These are phyloP conservation scores for Paulownia fortunei DNA, from an alignment of 257 asterid species.

Conservation along the genomic window DNA sequence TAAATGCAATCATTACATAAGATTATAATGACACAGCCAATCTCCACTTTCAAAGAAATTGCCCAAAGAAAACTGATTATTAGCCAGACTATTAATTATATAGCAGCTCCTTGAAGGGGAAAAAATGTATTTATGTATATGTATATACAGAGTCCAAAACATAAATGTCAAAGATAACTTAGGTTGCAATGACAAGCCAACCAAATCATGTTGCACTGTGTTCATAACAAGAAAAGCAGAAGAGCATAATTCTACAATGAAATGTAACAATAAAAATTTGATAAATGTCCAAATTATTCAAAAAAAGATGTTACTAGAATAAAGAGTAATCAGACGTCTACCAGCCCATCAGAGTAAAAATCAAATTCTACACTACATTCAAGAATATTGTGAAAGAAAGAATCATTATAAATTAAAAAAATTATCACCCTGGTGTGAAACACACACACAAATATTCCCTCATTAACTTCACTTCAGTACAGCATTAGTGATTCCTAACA, in stretches of 20 bases:
- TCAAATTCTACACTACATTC: not conserved
- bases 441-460: no score
- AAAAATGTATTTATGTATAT: not conserved
- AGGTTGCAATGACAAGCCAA: not conserved
- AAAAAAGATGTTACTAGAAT: not conserved
- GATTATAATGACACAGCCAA: not conserved
- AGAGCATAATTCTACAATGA: not conserved
- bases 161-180: constrained; percentile 6
- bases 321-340: not conserved
- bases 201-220: not conserved
- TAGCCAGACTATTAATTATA: not conserved
- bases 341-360: not conserved
- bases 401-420: no score
- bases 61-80: not conserved
- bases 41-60: not conserved
- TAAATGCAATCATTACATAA: not conserved
- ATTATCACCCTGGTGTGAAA: not conserved
- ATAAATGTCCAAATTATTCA: not conserved
- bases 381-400: not conserved
- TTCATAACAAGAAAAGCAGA: constrained; percentile 2
- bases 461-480: not conserved
- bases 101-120: not conserved
- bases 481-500: not conserved
- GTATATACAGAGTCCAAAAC: not conserved
- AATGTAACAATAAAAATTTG: not conserved